Evolutionary conservation across 139 green algal species (phyloP).

Genomic region (Closterium sp.): DNA sequence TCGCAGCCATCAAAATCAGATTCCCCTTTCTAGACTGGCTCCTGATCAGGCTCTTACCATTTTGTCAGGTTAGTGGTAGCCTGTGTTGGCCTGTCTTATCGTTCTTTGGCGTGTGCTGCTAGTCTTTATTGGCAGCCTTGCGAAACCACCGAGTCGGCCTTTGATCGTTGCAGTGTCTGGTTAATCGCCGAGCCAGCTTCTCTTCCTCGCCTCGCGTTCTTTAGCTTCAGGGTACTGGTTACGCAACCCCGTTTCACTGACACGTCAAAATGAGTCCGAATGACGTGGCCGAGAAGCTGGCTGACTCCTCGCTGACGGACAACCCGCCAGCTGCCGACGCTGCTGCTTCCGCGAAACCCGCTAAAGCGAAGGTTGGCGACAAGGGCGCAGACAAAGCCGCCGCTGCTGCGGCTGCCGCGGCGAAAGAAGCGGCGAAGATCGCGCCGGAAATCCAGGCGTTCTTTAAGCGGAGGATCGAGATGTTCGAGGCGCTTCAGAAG

Average conservation of each 20-base stretch:
- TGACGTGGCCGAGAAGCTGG: background rate
- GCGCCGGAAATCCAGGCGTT: slow-evolving; percentile 67
- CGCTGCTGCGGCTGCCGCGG: background rate
- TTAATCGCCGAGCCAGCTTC: background rate
- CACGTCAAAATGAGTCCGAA: background rate
- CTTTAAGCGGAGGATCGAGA: slow-evolving; percentile 78
- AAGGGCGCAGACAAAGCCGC: background rate
- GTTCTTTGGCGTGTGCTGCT: no score
- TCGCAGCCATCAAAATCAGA: background rate
- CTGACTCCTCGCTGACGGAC: background rate
- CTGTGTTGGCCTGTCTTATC: no score
- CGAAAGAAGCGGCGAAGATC: background rate
- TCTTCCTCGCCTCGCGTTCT: background rate
- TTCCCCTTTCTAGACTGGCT: background rate
- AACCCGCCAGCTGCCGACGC: background rate
- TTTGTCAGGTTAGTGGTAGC: background rate
- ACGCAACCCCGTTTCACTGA: background rate
- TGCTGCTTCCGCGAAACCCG: background rate
- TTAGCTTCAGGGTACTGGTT: background rate
- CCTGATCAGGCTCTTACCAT: background rate
- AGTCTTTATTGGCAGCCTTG: background rate
- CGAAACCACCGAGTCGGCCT: background rate
- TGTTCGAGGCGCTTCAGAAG: slow-evolving; percentile 82
- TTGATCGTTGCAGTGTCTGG: background rate
- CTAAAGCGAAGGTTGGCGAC: background rate